phyloP scores from a whole-genome alignment of 176 grass and related monocot genomes.

The Oryza coarctata region DNA sequence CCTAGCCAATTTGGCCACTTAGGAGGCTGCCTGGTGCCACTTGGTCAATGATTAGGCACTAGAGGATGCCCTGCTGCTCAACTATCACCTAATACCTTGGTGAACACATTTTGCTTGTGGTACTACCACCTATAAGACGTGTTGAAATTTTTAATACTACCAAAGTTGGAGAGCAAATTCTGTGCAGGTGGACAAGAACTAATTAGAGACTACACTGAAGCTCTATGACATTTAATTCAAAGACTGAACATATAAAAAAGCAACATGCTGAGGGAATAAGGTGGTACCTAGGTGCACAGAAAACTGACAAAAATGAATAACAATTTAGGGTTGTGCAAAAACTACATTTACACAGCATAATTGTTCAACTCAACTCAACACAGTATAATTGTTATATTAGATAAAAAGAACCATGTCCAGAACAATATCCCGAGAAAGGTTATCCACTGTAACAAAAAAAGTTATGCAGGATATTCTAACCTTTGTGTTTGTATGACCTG shows the following conservation, averaged over 20 bases:
- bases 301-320: not conserved
- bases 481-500: conserved; percentile 93
- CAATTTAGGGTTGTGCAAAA: not conserved
- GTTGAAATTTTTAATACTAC: not conserved
- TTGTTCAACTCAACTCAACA: too few species aligned
- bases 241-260: not conserved
- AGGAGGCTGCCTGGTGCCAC: not conserved
- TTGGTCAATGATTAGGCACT: not conserved
- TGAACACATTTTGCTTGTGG: not conserved
- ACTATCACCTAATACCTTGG: not conserved
- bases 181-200: conserved; percentile 6
- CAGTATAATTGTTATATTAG: not conserved
- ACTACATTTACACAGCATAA: not conserved
- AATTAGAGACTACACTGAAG: not conserved
- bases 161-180: not conserved
- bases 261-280: not conserved
- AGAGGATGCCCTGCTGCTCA: not conserved
- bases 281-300: not conserved
- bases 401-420: conserved; percentile 14
- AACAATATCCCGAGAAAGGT: not conserved
- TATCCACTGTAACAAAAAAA: not conserved
- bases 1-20: not conserved
- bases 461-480: conserved; percentile 39
- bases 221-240: not conserved
- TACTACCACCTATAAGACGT: not conserved